Evolutionary conservation across 2,329 filamentous ascomycete species (phyloP).

Genomic region (Ceratocystis papillata): DNA sequence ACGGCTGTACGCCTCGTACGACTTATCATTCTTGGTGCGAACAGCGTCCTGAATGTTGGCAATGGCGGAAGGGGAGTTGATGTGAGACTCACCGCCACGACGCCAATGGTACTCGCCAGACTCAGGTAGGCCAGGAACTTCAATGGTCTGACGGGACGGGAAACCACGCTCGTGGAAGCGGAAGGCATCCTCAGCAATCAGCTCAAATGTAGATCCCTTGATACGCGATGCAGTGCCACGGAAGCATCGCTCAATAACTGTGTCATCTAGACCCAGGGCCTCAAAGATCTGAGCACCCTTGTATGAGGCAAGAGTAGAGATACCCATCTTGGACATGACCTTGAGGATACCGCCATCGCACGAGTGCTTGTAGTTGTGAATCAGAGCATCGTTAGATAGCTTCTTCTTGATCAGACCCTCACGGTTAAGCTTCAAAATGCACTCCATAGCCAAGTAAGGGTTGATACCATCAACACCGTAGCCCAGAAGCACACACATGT

Average conservation of each 20-base stretch:
- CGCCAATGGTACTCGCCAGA: conserved; percentile 98
- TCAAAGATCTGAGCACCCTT: conserved; percentile 98
- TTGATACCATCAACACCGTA: conserved; percentile 93
- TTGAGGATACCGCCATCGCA: conserved; percentile 94
- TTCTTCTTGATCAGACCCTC: conserved; percentile 90
- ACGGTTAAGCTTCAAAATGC: conserved; percentile 90
- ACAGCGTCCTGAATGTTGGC: conserved; percentile 96
- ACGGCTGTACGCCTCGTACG: conserved; percentile 89
- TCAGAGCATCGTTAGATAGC: conserved; percentile 66
- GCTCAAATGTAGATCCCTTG: conserved; percentile 83
- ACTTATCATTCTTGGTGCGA: conserved; percentile 95
- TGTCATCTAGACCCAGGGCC: conserved; percentile 83
- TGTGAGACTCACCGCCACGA: conserved; percentile 86
- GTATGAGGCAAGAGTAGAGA: conserved; percentile 89
- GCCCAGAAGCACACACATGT: conserved; percentile 95
- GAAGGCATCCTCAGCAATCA: conserved; percentile 88
- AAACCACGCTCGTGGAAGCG: conserved; percentile 91
- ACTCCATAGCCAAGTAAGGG: conserved; percentile 91
- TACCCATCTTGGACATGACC: conserved; percentile 99
- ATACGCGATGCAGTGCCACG: conserved; percentile 89
- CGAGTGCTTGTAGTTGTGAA: conserved; percentile 94
- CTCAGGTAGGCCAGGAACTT: conserved; percentile 71
- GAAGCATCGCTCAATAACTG: conserved; percentile 89
- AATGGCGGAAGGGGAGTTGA: conserved; percentile 90
- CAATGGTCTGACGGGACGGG: conserved; percentile 65